Conservation (phyloP, 2,329 filamentous ascomycete species). For the Metarhizium sp. region DNA sequence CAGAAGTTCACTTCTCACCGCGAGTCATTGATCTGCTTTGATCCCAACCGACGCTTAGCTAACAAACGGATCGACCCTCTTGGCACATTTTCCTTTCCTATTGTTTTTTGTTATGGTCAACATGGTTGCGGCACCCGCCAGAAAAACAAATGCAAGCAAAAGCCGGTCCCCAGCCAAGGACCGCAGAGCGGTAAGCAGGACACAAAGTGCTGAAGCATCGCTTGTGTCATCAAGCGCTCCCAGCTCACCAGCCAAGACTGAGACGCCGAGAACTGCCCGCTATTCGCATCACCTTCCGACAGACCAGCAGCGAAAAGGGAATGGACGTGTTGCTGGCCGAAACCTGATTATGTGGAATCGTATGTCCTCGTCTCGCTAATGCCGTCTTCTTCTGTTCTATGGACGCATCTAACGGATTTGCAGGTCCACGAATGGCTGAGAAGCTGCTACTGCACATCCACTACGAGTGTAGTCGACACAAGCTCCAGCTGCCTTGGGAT, state of each 20-base stretch:
- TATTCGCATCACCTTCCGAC: conserved; percentile 18
- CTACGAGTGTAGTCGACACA: conserved; percentile 27
- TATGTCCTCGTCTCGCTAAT: conserved; percentile 16
- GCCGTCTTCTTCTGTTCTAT: not conserved
- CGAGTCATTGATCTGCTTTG: not conserved
- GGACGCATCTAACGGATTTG: not conserved
- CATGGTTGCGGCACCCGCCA: conserved; percentile 7
- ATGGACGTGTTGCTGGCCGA: conserved; percentile 24
- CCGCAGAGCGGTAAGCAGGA: conserved; percentile 7
- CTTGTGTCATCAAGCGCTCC: not conserved
- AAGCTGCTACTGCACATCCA: conserved; percentile 32
- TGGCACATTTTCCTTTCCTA: not conserved
- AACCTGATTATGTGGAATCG: conserved; percentile 33
- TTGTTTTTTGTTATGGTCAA: not conserved
- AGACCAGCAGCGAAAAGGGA: conserved; percentile 14
- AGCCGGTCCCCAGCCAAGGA: conserved; percentile 7
- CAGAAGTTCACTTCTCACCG: not conserved
- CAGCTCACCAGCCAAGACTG: conserved; percentile 4
- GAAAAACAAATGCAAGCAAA: conserved; percentile 10
- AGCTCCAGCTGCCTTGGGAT: conserved; percentile 29
- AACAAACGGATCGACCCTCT: not conserved
- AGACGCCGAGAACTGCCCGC: conserved; percentile 8
- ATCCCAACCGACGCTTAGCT: not conserved
- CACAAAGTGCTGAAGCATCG: conserved; percentile 6
- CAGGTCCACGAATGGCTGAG: conserved; percentile 36